phyloP scores from a whole-genome alignment of 2,329 filamentous ascomycete genomes.

The Karstenula rhodostoma region DNA sequence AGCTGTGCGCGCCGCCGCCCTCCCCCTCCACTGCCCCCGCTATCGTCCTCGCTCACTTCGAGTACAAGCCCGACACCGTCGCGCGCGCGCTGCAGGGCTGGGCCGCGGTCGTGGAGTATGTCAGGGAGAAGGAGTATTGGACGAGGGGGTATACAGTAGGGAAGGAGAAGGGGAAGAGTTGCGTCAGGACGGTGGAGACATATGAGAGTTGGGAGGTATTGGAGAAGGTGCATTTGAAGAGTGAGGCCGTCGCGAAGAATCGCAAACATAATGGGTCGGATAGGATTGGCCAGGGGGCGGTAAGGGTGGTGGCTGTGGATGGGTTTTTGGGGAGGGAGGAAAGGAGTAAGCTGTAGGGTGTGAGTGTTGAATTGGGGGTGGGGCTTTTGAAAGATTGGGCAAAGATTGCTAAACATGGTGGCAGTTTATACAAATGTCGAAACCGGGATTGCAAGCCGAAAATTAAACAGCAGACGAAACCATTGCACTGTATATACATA shows the following conservation, averaged over 20 bases:
- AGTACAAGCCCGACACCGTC: slow-evolving; percentile 18
- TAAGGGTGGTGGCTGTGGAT: slow-evolving; percentile 27
- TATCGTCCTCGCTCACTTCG: slow-evolving; percentile 27
- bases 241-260: slow-evolving; percentile 10
- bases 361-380: too few species aligned
- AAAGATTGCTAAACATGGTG: too few species aligned
- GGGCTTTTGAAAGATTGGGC: too few species aligned
- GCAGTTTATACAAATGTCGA: too few species aligned
- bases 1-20: slow-evolving; percentile 7
- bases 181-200: slow-evolving; percentile 24
- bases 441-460: too few species aligned
- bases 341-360: slow-evolving; percentile 19
- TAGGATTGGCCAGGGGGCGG: slow-evolving; percentile 14
- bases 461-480: too few species aligned
- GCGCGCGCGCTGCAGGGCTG: slow-evolving; percentile 17
- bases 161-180: slow-evolving; percentile 22
- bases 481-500: too few species aligned
- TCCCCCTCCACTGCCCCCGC: slow-evolving; percentile 18
- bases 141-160: slow-evolving; percentile 19
- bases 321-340: slow-evolving; percentile 29
- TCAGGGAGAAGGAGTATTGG: slow-evolving; percentile 14
- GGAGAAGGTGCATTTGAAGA: slow-evolving; percentile 19
- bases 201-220: slow-evolving; percentile 22
- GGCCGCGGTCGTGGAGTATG: slow-evolving; percentile 17
- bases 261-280: slow-evolving; percentile 17